A percentile compares a stretch with the other conserved stretches of the same genome.
phyloP scores from a whole-genome alignment of 2,329 filamentous ascomycete species.

The Penicillium sp. region DNA sequence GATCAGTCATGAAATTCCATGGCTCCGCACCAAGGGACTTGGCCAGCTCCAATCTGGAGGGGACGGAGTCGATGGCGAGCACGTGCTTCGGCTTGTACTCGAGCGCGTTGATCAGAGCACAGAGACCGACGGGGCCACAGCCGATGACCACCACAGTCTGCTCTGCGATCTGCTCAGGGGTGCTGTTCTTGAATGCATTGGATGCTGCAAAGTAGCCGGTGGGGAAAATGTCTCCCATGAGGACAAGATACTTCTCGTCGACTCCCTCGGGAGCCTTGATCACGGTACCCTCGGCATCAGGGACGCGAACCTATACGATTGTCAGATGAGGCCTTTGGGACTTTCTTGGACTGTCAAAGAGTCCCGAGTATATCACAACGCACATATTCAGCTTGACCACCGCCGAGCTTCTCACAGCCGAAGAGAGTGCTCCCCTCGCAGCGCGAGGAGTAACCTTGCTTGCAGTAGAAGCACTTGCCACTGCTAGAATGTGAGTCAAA shows the following conservation, averaged over 20 bases:
- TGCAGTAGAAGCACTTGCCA: constrained; percentile 78
- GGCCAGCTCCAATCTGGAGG: constrained; percentile 67
- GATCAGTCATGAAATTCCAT: constrained; percentile 67
- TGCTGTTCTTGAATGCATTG: constrained; percentile 66
- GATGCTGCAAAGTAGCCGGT: constrained; percentile 74
- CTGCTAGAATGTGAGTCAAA: constrained; percentile 30
- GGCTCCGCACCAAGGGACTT: constrained; percentile 71
- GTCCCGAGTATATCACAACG: not conserved
- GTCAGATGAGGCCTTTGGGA: not conserved
- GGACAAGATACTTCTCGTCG: constrained; percentile 65
- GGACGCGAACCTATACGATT: constrained; percentile 58
- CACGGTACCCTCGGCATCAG: constrained; percentile 73
- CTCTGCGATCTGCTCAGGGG: constrained; percentile 53
- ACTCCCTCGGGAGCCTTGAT: constrained; percentile 66
- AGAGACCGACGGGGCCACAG: constrained; percentile 79
- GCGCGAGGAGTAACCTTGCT: constrained; percentile 66
- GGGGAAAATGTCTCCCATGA: constrained; percentile 93
- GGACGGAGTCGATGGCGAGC: constrained; percentile 73
- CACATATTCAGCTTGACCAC: constrained; percentile 73
- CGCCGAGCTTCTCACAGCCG: constrained; percentile 63
- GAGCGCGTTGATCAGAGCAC: constrained; percentile 71
- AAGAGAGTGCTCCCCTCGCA: constrained; percentile 67
- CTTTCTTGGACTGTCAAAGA: not conserved
- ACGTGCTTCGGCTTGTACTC: constrained; percentile 69
- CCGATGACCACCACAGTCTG: constrained; percentile 74